Percentiles rank a stretch among this genome's conserved stretches.
Conservation (phyloP, 164 flowering plant genomes). For the Aristolochia californica region DNA sequence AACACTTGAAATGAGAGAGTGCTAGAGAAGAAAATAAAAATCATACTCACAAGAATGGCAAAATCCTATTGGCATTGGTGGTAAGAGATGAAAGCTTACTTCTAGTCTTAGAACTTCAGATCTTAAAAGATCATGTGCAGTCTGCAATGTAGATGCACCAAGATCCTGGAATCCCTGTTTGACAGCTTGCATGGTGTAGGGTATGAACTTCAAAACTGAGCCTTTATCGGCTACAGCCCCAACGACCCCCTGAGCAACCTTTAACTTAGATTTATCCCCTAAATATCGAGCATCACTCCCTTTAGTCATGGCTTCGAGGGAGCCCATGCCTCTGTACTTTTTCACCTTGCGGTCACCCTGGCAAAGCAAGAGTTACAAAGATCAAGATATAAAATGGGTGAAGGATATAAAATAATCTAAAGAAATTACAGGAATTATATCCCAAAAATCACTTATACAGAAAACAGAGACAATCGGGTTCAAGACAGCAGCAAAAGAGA, state of each 20-base stretch:
- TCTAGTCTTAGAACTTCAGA: constrained; percentile 62
- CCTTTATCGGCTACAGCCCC: constrained; percentile 90
- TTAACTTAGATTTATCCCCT: constrained; percentile 74
- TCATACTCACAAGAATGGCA: too few species aligned
- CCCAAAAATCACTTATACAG: not conserved
- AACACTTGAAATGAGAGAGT: too few species aligned
- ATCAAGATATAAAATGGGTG: not conserved
- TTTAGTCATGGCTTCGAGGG: constrained; percentile 92
- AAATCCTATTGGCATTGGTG: too few species aligned
- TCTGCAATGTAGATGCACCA: constrained; percentile 63
- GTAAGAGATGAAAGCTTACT: constrained; percentile 29
- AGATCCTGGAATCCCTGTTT: constrained; percentile 97
- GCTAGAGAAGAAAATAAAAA: too few species aligned
- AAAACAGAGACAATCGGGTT: not conserved
- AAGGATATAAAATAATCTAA: too few species aligned
- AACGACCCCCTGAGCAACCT: constrained; percentile 93
- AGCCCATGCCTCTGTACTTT: constrained; percentile 95
- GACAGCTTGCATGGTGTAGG: constrained; percentile 90
- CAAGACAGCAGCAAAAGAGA: not conserved
- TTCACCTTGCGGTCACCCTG: constrained; percentile 64
- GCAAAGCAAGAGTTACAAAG: constrained; percentile 5
- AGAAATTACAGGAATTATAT: too few species aligned
- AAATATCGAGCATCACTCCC: constrained; percentile 86
- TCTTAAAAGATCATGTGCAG: constrained; percentile 67
- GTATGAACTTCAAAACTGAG: constrained; percentile 67